Base-by-base conservation (phyloP, 2,329 filamentous ascomycete genomes). In the Diaporthe amygdali region DNA sequence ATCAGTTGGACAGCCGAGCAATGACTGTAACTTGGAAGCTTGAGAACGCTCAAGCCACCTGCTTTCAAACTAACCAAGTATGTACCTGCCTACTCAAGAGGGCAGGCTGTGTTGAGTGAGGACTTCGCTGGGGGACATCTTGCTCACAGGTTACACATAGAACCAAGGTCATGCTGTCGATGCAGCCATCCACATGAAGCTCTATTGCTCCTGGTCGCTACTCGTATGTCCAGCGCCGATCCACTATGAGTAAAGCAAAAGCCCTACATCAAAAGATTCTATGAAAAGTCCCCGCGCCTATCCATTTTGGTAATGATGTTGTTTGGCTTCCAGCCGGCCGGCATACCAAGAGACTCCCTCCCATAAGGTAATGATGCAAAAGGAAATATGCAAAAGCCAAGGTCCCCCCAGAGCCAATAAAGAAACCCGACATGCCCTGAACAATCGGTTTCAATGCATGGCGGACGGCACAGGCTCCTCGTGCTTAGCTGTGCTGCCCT, bases 401-500 rank as follows among this genome's bases (percentile, higher is more conserved):
- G n/a, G n/a, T 46, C 17, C n/a, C 27, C 56, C 9, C 32, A 14
- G 27, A 46, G 25, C 25, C 39, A 46, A 32, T 27, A 44, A 34
- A 15, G 39, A 27, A 61, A 67, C 59, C 3, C 9, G 30, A 22
- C 30, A 51, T 59, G 3, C 27, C 59, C 59, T 47, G 59, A 47
- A 37, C 25, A 63, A 63, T 27, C 41, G 20, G 12, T 37, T 37
- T 75, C 56, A 78, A 30, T 74, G 72, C 51, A 77, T 37, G 6
- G 71, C 75, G 17, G 79, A 80, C 3, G 81, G 77, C 4, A 79
- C 70, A 2, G 89, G 89, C 74, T 90, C 88, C 79, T 96, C 93
- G 80, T 98, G 95, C 79, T 96, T 96, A 30, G 96, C 96, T 32
- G 94, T 94, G 76, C 92, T 96, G 17, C 96, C 96, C 85, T 98